Conservation (phyloP, 1,139 yeast species). For the Yamadazyma spencermartinsiae region DNA sequence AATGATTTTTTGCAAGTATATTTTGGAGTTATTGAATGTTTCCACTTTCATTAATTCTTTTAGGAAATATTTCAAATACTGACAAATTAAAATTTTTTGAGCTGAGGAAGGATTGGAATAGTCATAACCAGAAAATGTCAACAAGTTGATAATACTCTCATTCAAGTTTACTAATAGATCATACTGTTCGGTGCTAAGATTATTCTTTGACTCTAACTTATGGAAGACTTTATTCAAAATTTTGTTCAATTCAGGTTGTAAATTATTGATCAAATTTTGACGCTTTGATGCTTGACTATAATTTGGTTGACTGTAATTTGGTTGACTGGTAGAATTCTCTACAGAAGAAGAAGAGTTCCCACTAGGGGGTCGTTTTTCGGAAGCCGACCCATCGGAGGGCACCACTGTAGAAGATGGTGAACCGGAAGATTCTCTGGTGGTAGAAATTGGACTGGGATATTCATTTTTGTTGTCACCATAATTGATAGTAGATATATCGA, state of each 20-base stretch:
- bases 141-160: conserved; percentile 27
- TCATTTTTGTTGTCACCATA: conserved; percentile 4
- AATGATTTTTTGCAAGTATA: conserved; percentile 30
- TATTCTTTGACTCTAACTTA: conserved; percentile 35
- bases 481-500: conserved; percentile 39
- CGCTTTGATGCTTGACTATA: conserved; percentile 22
- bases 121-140: conserved; percentile 24
- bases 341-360: background rate
- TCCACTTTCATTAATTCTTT: conserved; percentile 35
- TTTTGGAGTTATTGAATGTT: conserved; percentile 15
- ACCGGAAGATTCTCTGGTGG: conserved; percentile 19
- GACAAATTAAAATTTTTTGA: conserved; percentile 36
- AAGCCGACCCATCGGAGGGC: conserved; percentile 1
- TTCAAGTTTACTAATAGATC: conserved; percentile 36
- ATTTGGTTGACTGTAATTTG: conserved; percentile 10
- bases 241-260: conserved; percentile 32
- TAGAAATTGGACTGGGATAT: conserved; percentile 16
- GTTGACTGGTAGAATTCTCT: conserved; percentile 3
- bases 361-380: background rate
- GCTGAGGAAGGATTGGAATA: conserved; percentile 11
- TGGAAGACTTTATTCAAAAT: conserved; percentile 37
- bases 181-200: conserved; percentile 36
- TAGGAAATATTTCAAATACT: conserved; percentile 40
- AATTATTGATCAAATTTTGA: conserved; percentile 24
- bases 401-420: conserved; percentile 13